Percentiles rank a stretch among this genome's conserved stretches.
Conservation (phyloP, 352 stramenopile genomes). For the Phytophthora citrophthora region DNA sequence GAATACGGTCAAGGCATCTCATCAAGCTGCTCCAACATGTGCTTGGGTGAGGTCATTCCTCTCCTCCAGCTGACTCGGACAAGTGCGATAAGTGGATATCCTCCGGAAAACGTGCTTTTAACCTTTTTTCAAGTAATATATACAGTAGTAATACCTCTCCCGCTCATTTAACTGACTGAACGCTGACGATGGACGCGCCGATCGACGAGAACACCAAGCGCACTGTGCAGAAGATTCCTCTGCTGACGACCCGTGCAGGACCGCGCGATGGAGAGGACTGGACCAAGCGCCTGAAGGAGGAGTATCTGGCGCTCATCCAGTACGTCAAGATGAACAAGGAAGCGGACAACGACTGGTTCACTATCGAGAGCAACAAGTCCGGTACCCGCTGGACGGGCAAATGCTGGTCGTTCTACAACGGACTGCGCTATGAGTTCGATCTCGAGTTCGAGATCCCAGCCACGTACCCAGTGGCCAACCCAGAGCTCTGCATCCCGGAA, state of each 20-base stretch:
- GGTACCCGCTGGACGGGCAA: conserved; percentile 88
- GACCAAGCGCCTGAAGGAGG: conserved; percentile 88
- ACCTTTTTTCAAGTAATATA: no score
- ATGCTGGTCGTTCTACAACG: conserved; percentile 90
- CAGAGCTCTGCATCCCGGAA: conserved; percentile 86
- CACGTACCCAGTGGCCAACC: conserved; percentile 85
- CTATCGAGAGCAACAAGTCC: conserved; percentile 85
- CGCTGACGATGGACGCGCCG: conserved; percentile 63
- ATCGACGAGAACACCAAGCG: conserved; percentile 85
- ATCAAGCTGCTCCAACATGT: conserved; percentile 4
- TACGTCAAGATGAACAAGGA: conserved; percentile 93
- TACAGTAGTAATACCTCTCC: no score
- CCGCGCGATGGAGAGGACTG: conserved; percentile 82
- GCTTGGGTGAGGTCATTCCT: conserved; percentile 14
- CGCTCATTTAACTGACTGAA: not conserved
- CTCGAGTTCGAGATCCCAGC: conserved; percentile 88
- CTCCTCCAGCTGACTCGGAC: not conserved
- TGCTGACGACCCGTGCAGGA: conserved; percentile 80
- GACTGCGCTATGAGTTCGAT: conserved; percentile 87
- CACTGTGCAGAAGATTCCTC: conserved; percentile 85
- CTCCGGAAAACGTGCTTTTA: no score
- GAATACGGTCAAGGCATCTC: not conserved
- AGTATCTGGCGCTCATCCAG: conserved; percentile 89
- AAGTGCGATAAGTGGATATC: no score
- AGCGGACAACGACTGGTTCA: conserved; percentile 91